These are phyloP conservation scores for Ogataea sp. DNA, from an alignment of 805 yeast species.

Conservation along the genomic window DNA sequence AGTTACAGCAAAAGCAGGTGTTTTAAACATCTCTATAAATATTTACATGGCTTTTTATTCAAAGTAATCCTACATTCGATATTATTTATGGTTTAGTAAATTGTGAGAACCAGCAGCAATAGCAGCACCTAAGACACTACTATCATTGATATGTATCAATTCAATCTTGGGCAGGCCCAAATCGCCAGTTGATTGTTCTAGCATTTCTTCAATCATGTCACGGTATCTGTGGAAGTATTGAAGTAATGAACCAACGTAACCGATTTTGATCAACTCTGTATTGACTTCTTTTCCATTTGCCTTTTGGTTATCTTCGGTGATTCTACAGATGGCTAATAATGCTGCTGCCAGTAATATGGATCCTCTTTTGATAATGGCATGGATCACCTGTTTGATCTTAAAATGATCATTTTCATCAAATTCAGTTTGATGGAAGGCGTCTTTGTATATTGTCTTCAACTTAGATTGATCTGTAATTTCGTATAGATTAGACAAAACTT, in stretches of 20 bases:
- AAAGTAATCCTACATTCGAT: no score
- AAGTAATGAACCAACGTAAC: constrained; percentile 46
- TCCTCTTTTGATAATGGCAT: constrained; percentile 34
- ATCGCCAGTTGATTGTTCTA: constrained; percentile 7
- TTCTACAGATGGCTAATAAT: constrained; percentile 29
- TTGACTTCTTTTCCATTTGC: neutral
- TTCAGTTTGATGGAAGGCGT: constrained; percentile 7
- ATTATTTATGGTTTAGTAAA: no score
- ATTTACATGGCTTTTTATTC: no score
- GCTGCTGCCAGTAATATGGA: constrained; percentile 34
- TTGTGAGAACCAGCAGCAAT: constrained; percentile 33
- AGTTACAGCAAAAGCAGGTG: no score
- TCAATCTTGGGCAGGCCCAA: constrained; percentile 26
- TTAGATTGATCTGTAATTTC: constrained; percentile 25
- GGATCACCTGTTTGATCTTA: constrained; percentile 18
- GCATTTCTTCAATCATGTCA: constrained; percentile 19
- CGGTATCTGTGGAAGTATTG: constrained; percentile 34
- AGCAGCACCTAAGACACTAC: constrained; percentile 47
- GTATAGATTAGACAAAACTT: constrained; percentile 30
- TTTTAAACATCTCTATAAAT: no score
- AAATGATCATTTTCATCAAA: constrained; percentile 4
- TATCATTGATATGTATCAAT: constrained; percentile 33
- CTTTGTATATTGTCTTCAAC: constrained; percentile 3
- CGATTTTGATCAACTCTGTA: constrained; percentile 23
- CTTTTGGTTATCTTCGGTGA: constrained; percentile 11